phyloP scores from a whole-genome alignment of 2,329 filamentous ascomycete genomes.

The Karstenula rhodostoma region DNA sequence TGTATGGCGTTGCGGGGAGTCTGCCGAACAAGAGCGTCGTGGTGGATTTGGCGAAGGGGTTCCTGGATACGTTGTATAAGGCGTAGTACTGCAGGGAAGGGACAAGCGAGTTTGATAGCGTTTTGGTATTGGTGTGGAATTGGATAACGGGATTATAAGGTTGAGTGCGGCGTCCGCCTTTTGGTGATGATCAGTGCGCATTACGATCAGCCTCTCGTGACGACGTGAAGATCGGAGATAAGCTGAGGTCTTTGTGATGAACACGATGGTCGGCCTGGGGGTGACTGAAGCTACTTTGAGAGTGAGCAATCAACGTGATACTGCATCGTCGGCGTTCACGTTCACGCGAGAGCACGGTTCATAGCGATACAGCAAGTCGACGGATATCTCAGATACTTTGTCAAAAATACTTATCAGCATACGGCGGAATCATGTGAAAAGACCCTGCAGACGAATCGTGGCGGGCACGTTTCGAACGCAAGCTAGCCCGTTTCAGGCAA shows the following conservation, averaged over 20 bases:
- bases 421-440: neutral
- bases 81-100: constrained; percentile 56
- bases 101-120: neutral
- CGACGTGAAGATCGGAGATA: too few relatives aligned
- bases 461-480: neutral
- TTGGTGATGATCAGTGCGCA: neutral
- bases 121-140: neutral
- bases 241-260: too few relatives aligned
- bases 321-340: too few relatives aligned
- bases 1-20: constrained; percentile 95
- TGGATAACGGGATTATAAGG: neutral
- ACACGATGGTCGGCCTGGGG: too few relatives aligned
- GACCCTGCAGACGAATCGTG: neutral
- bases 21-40: constrained; percentile 96
- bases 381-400: neutral
- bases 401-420: neutral
- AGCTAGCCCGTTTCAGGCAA: constrained; percentile 1
- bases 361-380: neutral
- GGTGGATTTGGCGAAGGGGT: constrained; percentile 86
- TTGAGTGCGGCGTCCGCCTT: neutral
- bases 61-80: constrained; percentile 93
- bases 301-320: too few relatives aligned
- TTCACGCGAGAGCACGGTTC: neutral
- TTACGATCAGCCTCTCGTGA: too few relatives aligned
- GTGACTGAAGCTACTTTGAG: too few relatives aligned